phyloP scores from a whole-genome alignment of 306 rosid genomes.

The Quercus wislizeni region DNA sequence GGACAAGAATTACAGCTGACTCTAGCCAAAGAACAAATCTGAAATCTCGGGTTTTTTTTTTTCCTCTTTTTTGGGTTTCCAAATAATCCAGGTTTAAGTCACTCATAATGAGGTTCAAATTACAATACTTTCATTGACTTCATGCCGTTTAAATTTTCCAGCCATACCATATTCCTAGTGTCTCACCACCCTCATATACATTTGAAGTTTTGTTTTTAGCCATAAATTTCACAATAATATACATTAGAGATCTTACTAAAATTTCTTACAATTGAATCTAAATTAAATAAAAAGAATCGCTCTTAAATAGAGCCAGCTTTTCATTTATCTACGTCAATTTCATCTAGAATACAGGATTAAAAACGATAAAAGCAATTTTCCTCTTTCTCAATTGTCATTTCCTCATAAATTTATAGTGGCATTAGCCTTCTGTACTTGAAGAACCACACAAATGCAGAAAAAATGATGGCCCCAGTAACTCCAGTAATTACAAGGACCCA shows the following conservation, averaged over 20 bases:
- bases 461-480: conserved; percentile 62
- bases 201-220: neutral
- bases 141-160: neutral
- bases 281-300: conserved; percentile 43
- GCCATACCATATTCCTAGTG: neutral
- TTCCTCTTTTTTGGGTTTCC: neutral
- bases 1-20: too few relatives aligned
- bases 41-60: too few relatives aligned
- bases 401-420: conserved; percentile 64
- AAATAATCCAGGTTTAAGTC: neutral
- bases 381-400: conserved; percentile 17
- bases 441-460: conserved; percentile 88
- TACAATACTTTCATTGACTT: too few relatives aligned
- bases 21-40: too few relatives aligned
- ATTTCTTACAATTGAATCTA: conserved; percentile 21
- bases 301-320: conserved; percentile 15
- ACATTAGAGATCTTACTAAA: conserved; percentile 3
- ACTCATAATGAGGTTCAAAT: neutral
- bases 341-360: conserved; percentile 1
- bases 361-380: conserved; percentile 5
- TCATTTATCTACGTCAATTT: conserved; percentile 12
- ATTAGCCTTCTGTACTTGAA: conserved; percentile 93
- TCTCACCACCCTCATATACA: neutral
- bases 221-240: neutral
- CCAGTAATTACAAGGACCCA: conserved; percentile 92